Evolutionary conservation across 306 rosid genomes (phyloP).

Genomic region (Cucurbita maxima): DNA sequence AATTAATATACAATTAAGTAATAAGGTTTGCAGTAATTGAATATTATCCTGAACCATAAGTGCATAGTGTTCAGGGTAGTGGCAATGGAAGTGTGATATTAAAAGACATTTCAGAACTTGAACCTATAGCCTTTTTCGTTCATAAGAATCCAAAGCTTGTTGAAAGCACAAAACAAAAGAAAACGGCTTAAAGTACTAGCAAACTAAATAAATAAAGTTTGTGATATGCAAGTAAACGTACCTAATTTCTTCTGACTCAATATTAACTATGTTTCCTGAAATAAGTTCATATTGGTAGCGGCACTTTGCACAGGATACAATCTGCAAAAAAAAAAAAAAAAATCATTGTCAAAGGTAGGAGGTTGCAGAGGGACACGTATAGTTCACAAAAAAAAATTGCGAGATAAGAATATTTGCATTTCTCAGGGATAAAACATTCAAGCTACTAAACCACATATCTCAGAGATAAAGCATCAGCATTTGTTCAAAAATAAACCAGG

Average conservation of each 20-base stretch:
- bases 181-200: background rate
- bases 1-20: conserved; percentile 12
- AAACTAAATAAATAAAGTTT: background rate
- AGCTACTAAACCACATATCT: background rate
- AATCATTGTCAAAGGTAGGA: background rate
- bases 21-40: background rate
- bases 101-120: background rate
- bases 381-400: background rate
- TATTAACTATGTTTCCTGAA: conserved; percentile 64
- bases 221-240: conserved; percentile 21
- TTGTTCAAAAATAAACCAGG: background rate
- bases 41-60: background rate
- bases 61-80: background rate
- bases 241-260: conserved; percentile 94
- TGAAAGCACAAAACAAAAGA: background rate
- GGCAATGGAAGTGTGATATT: background rate
- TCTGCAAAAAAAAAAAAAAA: conserved; percentile 40
- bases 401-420: background rate
- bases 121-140: background rate
- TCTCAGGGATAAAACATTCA: background rate
- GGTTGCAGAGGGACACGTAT: background rate
- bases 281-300: conserved; percentile 85
- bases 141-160: background rate
- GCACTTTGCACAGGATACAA: conserved; percentile 82
- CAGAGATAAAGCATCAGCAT: background rate